Percentiles rank a stretch among this genome's conserved stretches.
These are phyloP conservation scores for Polysphondylium violaceum DNA, from an alignment of 78 protist genomes.

Conservation along the genomic window DNA sequence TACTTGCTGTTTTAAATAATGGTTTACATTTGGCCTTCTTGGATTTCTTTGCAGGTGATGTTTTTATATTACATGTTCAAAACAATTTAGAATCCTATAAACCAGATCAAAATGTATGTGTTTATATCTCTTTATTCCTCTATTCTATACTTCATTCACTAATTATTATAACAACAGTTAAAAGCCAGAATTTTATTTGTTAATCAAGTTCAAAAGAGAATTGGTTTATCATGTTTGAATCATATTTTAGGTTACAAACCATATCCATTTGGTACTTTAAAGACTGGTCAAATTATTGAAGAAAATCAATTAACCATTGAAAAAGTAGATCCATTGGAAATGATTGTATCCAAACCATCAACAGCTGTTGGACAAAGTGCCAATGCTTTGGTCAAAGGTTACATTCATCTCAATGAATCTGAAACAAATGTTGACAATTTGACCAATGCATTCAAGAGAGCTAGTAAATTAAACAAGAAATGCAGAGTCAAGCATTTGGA, in stretches of 20 bases:
- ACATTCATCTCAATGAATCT: slow-evolving; percentile 12
- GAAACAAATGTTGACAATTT: not conserved
- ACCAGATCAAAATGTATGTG: slow-evolving; percentile 24
- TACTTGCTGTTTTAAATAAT: not conserved
- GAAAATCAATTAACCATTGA: not conserved
- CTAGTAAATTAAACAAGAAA: not conserved
- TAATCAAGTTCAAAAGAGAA: slow-evolving; percentile 46
- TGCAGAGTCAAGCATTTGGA: slow-evolving; percentile 45
- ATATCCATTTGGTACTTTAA: slow-evolving; percentile 40
- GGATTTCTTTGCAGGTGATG: slow-evolving; percentile 69
- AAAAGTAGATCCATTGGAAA: slow-evolving; percentile 38
- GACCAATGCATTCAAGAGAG: not conserved
- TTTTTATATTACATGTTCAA: slow-evolving; percentile 16
- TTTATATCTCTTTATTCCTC: too few species aligned
- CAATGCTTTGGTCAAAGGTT: slow-evolving; percentile 15
- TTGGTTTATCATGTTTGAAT: slow-evolving; percentile 31
- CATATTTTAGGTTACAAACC: slow-evolving; percentile 61
- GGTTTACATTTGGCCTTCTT: slow-evolving; percentile 46
- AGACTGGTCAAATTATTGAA: slow-evolving; percentile 24
- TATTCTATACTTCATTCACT: not conserved
- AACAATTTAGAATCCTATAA: slow-evolving; percentile 14
- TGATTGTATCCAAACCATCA: not conserved
- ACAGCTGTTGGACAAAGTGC: not conserved
- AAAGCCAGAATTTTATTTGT: slow-evolving; percentile 71
- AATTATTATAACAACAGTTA: not conserved